Evolutionary conservation across 2,329 filamentous ascomycete genomes (phyloP), one percentile per base, ranked within the genome.

Genomic region (Fusarium keratoplasticum): DNA sequence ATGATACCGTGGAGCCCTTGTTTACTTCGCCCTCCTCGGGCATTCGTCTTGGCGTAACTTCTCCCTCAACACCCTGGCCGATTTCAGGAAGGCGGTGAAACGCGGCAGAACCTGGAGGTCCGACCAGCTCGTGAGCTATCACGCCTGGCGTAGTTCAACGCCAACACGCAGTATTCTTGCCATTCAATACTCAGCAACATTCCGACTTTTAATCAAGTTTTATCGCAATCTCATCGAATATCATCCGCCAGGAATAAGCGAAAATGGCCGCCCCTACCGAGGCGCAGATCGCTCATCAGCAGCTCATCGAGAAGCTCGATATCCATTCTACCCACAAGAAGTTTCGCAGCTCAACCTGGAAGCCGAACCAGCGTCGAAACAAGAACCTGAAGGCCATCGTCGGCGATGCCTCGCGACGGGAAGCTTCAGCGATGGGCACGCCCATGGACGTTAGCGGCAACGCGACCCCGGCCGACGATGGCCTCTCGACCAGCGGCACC

Each of bases 371-470:
- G 83, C 95, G 96, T 61, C 94, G 96, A 83, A 99, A 99, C 90
- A 99, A 99, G 87, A 98, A 98, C 83, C 92, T 98, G 84, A 98
- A 98, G 84, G 94, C 97, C 78, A 96, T 99, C 72, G 89, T 99
- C 70, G 93, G 95, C 69, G 96, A 99, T 79, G 94, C 93, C 14
- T 91, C 94, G 25, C 93, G 95, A 77, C 94, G 93, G 80, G 96
- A 98, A 86, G 94, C 95, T n/a, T 97, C 95, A 5, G 89, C 94
- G 38, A 88, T 95, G 80, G 94, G 93, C 18, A 98, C 90, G 2
- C 89, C 94, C 0, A 93, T 94, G 81, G 94, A 94, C 81, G 81
- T 84, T 76, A 95, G 93, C 80, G 95, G 95, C 75, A 88, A 91
- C 62, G 94, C 89, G 8, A 97, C 95, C 1, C 93, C 80, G 77